Conservation (phyloP, 768 basidiomycete species). For the Auriculariales sp. region DNA sequence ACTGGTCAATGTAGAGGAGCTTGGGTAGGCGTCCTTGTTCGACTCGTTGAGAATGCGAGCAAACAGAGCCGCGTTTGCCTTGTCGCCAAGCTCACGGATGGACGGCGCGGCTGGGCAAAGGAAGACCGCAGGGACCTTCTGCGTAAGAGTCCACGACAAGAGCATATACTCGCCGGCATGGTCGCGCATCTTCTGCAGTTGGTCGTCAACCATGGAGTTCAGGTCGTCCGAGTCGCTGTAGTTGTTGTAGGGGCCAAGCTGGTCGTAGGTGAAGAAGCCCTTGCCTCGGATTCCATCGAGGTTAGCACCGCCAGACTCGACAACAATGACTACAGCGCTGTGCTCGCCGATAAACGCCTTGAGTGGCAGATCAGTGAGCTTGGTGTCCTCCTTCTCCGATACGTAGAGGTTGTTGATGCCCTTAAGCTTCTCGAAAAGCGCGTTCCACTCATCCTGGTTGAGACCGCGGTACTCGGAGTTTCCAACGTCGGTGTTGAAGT, state of each 20-base stretch:
- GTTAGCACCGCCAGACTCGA: neutral
- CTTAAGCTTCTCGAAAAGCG: neutral
- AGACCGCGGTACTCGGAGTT: conserved; percentile 2
- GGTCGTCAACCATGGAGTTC: neutral
- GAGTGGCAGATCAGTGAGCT: neutral
- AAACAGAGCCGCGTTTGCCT: neutral
- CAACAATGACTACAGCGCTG: neutral
- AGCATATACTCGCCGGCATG: neutral
- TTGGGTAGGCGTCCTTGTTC: conserved; percentile 1
- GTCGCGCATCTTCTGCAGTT: conserved; percentile 2
- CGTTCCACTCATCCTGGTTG: conserved; percentile 5
- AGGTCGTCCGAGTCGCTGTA: conserved; percentile 1
- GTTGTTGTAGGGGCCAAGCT: neutral
- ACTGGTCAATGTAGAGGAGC: neutral
- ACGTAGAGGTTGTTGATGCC: neutral
- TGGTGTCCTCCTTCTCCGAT: neutral
- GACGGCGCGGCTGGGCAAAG: neutral
- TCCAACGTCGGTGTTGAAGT: conserved; percentile 2
- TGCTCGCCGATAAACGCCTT: neutral
- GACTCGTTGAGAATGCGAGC: neutral
- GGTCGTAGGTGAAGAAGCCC: neutral
- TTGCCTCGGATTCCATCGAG: neutral
- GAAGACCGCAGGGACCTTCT: neutral
- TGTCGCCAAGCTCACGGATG: neutral
- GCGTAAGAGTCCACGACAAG: neutral